Conservation (phyloP, 2,329 filamentous ascomycete species). For the Fusarium anthophilum region DNA sequence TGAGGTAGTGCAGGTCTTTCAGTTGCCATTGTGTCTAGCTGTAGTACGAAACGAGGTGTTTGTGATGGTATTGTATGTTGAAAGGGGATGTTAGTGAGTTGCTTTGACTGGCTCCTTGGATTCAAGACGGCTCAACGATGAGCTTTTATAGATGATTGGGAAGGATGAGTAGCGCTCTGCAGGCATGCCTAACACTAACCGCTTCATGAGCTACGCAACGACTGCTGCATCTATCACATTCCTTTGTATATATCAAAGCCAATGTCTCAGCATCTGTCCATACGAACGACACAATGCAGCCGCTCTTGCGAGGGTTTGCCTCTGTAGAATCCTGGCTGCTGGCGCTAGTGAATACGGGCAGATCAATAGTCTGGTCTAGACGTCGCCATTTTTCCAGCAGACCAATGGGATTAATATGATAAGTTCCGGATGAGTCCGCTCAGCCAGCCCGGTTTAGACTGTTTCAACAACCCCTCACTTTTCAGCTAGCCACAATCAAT, state of each 20-base stretch:
- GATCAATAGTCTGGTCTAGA: not conserved
- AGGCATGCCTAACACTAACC: not conserved
- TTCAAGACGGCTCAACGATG: accelerated
- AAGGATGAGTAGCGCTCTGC: accelerated
- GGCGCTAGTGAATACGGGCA: not conserved
- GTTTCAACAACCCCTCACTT: not conserved
- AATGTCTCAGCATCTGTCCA: not conserved
- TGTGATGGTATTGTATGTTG: no score
- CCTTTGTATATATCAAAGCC: not conserved
- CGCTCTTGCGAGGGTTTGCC: not conserved
- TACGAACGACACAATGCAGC: accelerated
- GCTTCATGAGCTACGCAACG: accelerated
- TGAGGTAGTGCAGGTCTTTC: not conserved
- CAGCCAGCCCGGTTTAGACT: not conserved
- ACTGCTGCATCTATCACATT: not conserved
- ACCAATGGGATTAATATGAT: not conserved
- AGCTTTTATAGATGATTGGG: not conserved
- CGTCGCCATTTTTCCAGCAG: not conserved
- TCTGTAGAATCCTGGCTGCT: not conserved
- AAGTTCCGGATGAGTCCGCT: not conserved
- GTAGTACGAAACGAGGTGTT: no score
- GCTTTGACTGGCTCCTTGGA: no score
- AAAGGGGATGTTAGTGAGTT: no score
- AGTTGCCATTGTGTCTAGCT: not conserved
- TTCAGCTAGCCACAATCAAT: not conserved